A percentile compares a stretch with the other conserved stretches of the same genome.
phyloP scores from a whole-genome alignment of 1,284 basidiomycete genomes.

The Ganoderma multipileum region DNA sequence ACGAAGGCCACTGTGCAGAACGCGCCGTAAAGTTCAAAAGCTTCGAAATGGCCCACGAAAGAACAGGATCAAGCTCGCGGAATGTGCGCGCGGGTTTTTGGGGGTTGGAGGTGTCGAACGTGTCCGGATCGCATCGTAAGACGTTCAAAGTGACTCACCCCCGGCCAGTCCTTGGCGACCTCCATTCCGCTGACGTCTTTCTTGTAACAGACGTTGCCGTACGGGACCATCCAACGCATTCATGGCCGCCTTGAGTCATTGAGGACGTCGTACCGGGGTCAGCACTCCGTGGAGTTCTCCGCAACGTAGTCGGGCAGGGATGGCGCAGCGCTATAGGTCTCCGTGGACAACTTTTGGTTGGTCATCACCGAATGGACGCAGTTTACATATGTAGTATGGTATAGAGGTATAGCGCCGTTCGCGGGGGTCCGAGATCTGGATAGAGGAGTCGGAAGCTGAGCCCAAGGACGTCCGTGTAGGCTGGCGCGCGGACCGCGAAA shows the following conservation, averaged over 20 bases:
- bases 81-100: not conserved
- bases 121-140: not conserved
- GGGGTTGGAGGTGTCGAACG: not conserved
- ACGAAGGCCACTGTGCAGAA: not conserved
- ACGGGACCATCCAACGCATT: not conserved
- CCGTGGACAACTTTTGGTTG: not conserved
- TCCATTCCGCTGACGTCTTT: not conserved
- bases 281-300: not conserved
- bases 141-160: not conserved
- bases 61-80: not conserved
- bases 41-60: too few relatives aligned
- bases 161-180: not conserved
- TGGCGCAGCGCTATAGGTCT: not conserved
- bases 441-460: not conserved
- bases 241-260: not conserved
- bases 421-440: not conserved
- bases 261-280: not conserved
- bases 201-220: not conserved
- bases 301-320: not conserved
- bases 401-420: not conserved
- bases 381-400: not conserved
- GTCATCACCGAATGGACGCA: not conserved
- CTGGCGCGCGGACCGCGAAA: not conserved
- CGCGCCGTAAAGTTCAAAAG: too few relatives aligned
- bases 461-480: not conserved